A percentile compares a stretch with the other conserved stretches of the same genome.
phyloP scores from a whole-genome alignment of 257 asterid species.

The Penstemon barbatus region DNA sequence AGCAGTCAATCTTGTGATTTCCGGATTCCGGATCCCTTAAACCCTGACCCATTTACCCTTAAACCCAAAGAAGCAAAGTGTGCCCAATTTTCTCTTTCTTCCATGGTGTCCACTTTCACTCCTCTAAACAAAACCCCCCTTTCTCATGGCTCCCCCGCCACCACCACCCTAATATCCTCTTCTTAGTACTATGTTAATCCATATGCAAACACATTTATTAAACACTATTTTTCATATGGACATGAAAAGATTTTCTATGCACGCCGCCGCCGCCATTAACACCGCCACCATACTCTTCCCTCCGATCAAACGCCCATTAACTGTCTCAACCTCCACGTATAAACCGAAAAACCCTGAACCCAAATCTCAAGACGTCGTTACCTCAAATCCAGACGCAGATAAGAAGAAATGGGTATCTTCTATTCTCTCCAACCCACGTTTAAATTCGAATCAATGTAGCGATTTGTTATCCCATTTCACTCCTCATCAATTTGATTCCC shows the following conservation, averaged over 20 bases:
- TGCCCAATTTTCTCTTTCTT: neutral
- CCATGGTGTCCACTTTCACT: constrained; percentile 38
- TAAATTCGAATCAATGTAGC: constrained; percentile 44
- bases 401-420: constrained; percentile 43
- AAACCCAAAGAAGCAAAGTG: neutral
- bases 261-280: constrained; percentile 33
- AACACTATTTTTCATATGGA: constrained; percentile 34
- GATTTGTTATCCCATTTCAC: constrained; percentile 45
- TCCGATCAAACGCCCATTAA: constrained; percentile 52
- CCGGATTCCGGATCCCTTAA: constrained; percentile 25
- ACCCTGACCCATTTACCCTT: constrained; percentile 39
- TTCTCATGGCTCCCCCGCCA: constrained; percentile 44
- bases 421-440: constrained; percentile 45
- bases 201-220: neutral
- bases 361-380: constrained; percentile 22
- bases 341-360: constrained; percentile 23
- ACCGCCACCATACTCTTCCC: constrained; percentile 43
- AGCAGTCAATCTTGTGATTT: neutral
- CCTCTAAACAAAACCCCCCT: constrained; percentile 32
- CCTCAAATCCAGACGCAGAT: constrained; percentile 20
- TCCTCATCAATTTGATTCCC: constrained; percentile 58
- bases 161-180: constrained; percentile 15
- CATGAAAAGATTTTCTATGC: constrained; percentile 45
- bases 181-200: neutral
- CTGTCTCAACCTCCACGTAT: constrained; percentile 36